phyloP scores from a whole-genome alignment of 768 basidiomycete genomes.

The Boletus tylopilopsis region DNA sequence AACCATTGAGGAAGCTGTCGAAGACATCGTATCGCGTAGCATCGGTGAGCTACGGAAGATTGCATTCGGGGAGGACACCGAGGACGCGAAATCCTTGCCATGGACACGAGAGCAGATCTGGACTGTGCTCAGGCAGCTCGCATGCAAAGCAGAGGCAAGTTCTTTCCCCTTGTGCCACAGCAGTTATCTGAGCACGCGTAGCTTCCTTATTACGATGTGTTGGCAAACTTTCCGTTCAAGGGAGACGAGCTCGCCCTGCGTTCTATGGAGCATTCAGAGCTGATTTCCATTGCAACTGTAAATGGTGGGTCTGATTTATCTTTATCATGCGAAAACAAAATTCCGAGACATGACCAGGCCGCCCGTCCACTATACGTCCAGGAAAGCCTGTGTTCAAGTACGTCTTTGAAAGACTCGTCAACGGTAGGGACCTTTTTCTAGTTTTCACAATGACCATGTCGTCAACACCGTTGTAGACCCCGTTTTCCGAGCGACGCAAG shows the following conservation, averaged over 20 bases:
- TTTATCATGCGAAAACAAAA: background rate
- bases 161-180: background rate
- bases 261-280: constrained; percentile 83
- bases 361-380: constrained; percentile 79
- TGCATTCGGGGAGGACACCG: constrained; percentile 88
- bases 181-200: constrained; percentile 24
- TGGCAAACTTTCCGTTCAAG: constrained; percentile 87
- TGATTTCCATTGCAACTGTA: constrained; percentile 74
- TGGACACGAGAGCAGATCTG: constrained; percentile 92
- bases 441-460: background rate
- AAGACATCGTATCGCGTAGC: constrained; percentile 80
- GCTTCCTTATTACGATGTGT: constrained; percentile 78
- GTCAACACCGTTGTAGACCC: constrained; percentile 45
- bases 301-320: constrained; percentile 48
- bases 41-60: constrained; percentile 84
- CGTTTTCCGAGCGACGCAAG: constrained; percentile 77
- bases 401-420: constrained; percentile 78
- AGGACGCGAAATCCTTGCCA: constrained; percentile 76
- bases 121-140: constrained; percentile 71
- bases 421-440: constrained; percentile 44
- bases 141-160: constrained; percentile 59
- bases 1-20: constrained; percentile 74
- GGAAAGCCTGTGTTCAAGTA: constrained; percentile 88
- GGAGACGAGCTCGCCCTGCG: constrained; percentile 81
- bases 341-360: constrained; percentile 44